Evolutionary conservation across 2,329 filamentous ascomycete species (phyloP).

Genomic region (Paecilomyces dactylethromorphus): DNA sequence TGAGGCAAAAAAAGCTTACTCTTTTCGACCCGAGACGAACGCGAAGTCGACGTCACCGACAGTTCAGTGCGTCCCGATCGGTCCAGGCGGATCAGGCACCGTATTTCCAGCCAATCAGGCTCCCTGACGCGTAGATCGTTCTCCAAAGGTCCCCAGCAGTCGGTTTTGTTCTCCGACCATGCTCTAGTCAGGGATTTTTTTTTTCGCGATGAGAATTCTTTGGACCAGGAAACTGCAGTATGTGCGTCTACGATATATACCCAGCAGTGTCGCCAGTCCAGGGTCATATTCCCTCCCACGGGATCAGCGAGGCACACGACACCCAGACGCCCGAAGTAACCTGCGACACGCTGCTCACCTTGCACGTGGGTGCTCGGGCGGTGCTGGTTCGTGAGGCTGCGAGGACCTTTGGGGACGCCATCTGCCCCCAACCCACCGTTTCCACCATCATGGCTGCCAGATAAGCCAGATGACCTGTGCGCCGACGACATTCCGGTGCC

Average conservation of each 20-base stretch:
- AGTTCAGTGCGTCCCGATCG: not conserved
- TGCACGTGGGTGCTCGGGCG: not conserved
- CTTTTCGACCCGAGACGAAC: not conserved
- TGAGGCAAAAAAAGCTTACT: too few relatives aligned
- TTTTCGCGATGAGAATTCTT: not conserved
- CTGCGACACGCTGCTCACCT: not conserved
- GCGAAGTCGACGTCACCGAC: not conserved
- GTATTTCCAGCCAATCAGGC: not conserved
- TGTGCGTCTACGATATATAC: not conserved
- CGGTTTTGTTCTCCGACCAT: not conserved
- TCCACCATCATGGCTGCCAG: too few relatives aligned
- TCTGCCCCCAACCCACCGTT: too few relatives aligned
- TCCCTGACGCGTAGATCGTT: not conserved
- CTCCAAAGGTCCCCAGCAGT: not conserved
- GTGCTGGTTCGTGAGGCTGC: not conserved
- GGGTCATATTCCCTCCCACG: not conserved
- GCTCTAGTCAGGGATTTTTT: not conserved
- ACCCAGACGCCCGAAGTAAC: not conserved
- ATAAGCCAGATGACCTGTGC: too few relatives aligned
- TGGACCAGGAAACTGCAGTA: not conserved
- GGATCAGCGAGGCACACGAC: not conserved
- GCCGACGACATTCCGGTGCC: too few relatives aligned
- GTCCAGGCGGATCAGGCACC: not conserved
- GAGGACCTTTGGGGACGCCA: not conserved
- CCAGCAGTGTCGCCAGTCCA: not conserved